phyloP scores from a whole-genome alignment of 2,329 filamentous ascomycete genomes.

The Magnaporthiopsis rhizophila region DNA sequence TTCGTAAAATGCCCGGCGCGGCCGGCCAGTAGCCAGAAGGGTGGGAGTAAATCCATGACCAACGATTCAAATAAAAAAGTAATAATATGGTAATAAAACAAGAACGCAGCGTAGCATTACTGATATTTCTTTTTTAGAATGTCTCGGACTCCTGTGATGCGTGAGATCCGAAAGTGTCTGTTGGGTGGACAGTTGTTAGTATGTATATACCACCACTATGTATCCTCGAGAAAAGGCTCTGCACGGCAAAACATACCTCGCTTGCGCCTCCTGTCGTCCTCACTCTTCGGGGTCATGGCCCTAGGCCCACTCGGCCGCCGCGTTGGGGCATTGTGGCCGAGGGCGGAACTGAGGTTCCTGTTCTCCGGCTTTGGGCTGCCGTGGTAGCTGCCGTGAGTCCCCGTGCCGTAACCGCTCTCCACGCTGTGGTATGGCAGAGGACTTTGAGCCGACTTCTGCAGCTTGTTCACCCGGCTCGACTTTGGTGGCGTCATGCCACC shows the following conservation, averaged over 20 bases:
- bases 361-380: constrained; percentile 49
- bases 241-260: constrained; percentile 34
- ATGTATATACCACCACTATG: neutral
- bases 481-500: constrained; percentile 34
- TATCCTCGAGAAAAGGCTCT: neutral
- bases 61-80: neutral
- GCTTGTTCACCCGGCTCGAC: constrained; percentile 38
- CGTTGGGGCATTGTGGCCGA: constrained; percentile 41
- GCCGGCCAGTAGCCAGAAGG: neutral
- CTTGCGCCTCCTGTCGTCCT: constrained; percentile 45
- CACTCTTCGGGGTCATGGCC: constrained; percentile 52
- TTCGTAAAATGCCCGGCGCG: neutral
- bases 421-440: constrained; percentile 49
- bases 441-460: constrained; percentile 38
- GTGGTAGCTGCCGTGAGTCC: constrained; percentile 33
- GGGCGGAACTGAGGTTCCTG: constrained; percentile 45
- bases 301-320: constrained; percentile 50
- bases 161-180: constrained; percentile 46
- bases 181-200: neutral
- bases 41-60: neutral
- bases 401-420: constrained; percentile 45
- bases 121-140: constrained; percentile 30
- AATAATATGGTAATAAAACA: neutral
- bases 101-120: neutral
- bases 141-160: constrained; percentile 46